These are phyloP conservation scores for Ophiostoma ips DNA, from an alignment of 2,329 filamentous ascomycete genomes.

Conservation along the genomic window DNA sequence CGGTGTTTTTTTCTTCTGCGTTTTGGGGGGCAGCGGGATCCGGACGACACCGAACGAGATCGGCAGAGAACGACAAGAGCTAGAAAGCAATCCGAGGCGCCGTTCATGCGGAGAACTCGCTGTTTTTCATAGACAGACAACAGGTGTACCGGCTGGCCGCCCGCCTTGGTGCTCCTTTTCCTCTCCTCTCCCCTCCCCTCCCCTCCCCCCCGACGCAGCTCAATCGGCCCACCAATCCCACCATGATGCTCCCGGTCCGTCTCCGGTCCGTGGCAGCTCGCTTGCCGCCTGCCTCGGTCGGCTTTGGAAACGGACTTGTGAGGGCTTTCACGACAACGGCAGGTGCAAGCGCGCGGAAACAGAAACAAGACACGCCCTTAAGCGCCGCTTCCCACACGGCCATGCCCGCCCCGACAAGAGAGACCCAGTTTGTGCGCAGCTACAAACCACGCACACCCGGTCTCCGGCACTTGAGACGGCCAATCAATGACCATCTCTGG, in stretches of 20 bases:
- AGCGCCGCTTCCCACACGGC: not conserved
- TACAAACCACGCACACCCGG: conserved; percentile 92
- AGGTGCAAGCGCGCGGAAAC: conserved; percentile 6
- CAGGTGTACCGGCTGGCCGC: not conserved
- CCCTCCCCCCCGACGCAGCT: no score
- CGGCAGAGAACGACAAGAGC: not conserved
- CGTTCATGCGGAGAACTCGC: not conserved
- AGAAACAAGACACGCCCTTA: not conserved
- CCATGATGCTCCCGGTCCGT: conserved; percentile 51
- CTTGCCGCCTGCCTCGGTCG: conserved; percentile 7
- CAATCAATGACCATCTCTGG: conserved; percentile 94
- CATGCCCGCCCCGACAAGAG: conserved; percentile 14
- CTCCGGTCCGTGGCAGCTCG: conserved; percentile 33
- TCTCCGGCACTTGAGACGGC: conserved; percentile 77
- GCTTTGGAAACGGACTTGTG: conserved; percentile 6
- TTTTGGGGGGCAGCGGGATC: not conserved
- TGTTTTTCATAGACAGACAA: not conserved
- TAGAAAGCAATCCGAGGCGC: not conserved
- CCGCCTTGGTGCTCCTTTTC: not conserved
- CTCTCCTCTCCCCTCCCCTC: no score
- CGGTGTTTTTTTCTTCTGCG: not conserved
- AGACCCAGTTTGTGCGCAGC: conserved; percentile 50
- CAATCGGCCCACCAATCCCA: not conserved
- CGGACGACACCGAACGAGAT: not conserved
- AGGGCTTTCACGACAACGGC: conserved; percentile 16